phyloP scores from a whole-genome alignment of 78 protist species.

The Dictyostelium brefeldianum region DNA sequence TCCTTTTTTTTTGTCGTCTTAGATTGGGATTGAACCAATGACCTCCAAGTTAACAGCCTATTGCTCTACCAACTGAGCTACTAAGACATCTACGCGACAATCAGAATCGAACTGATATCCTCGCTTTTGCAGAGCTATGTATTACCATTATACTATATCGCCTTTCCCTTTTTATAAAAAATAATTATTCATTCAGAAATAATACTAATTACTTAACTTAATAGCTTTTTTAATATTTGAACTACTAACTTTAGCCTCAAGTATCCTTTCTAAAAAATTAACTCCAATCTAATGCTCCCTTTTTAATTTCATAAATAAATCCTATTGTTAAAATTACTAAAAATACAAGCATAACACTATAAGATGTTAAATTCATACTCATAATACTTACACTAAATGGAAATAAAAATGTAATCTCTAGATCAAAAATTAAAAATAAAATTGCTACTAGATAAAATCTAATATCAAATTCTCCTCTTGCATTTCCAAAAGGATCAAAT shows the following conservation, averaged over 20 bases:
- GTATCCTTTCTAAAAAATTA: too few relatives aligned
- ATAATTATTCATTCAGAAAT: too few relatives aligned
- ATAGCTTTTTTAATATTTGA: too few relatives aligned
- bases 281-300: constrained; percentile 53
- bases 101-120: constrained; percentile 16
- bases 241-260: too few relatives aligned
- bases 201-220: too few relatives aligned
- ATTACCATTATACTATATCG: constrained; percentile 9
- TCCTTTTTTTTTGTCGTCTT: background rate
- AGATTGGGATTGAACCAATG: constrained; percentile 6
- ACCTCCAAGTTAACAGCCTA: constrained; percentile 9
- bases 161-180: too few relatives aligned
- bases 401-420: constrained; percentile 41
- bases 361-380: constrained; percentile 12
- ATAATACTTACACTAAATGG: constrained; percentile 32
- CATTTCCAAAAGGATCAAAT: constrained; percentile 41
- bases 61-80: constrained; percentile 18
- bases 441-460: constrained; percentile 31
- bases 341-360: constrained; percentile 15
- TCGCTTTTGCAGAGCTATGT: constrained; percentile 6
- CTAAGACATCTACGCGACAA: background rate
- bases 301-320: constrained; percentile 51
- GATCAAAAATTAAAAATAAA: constrained; percentile 50
- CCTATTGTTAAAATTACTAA: constrained; percentile 38
- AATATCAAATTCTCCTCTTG: constrained; percentile 24